Base-by-base conservation (phyloP, 2,329 filamentous ascomycete species). In the Annulohypoxylon truncatum region DNA sequence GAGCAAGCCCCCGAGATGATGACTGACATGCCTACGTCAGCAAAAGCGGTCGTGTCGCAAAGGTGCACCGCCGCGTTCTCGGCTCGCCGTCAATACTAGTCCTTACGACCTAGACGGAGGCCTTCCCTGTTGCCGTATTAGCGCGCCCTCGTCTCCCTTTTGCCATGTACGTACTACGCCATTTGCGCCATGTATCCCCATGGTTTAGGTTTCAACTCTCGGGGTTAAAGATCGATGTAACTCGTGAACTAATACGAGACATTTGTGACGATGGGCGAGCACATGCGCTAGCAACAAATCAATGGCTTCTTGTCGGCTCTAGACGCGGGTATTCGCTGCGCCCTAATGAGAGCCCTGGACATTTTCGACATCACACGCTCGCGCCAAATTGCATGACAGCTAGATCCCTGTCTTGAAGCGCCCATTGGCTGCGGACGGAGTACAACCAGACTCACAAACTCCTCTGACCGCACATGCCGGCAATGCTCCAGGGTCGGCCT, bases 341-440 rank as follows among this genome's bases (percentile, higher is more conserved):
- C 63, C 59, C 67, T 67, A 69, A 61, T 42, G 54, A 59, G 64
- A 64, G 69, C 66, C 70, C 72, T 72, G 63, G 60, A 69, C 64
- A 62, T 66, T 72, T 64, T 64, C 70, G 71, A 74, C 71, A 73
- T 71, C 69, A 74, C 71, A 73, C 72, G 72, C 74, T 68, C 76
- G 76, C 75, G 73, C 73, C 74, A 78, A 75, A 76, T 74, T 74
- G 72, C 73, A 78, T 76, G 72, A 73, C 70, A 72, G 70, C 65
- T 71, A 61, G 60, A 74, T 59, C 74, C 75, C 70, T 76, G 73
- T 75, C 62, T 54, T 20, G 44, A 52, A 24, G 46, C 53, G 61
- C 68, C 72, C 60, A 79, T 79, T 79, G 78, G 76, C 66, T 63
- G 53, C 51, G 62, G 62, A 40, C 56, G 64, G 64, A 64, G 67